Conservation (phyloP, 2,329 filamentous ascomycete species). For the Colletotrichum sp. region DNA sequence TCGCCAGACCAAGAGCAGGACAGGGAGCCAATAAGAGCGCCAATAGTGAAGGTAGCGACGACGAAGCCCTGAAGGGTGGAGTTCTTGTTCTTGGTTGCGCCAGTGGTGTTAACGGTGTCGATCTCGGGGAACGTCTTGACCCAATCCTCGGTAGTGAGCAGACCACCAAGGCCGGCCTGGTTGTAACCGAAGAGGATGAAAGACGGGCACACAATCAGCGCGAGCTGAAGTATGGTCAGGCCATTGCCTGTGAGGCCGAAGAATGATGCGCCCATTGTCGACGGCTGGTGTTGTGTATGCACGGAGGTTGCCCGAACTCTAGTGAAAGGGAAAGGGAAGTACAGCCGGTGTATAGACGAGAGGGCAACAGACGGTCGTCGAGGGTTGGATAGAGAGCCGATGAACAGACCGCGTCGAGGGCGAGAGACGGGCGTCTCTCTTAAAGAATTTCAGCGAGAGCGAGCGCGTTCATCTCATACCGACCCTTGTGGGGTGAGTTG, state of each 20-base stretch:
- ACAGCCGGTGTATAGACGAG: not conserved
- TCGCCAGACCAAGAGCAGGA: slow-evolving; percentile 39
- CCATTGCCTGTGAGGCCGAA: slow-evolving; percentile 41
- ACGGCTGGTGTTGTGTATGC: not conserved
- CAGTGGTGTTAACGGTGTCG: slow-evolving; percentile 39
- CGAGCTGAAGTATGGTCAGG: slow-evolving; percentile 41
- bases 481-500: slow-evolving; percentile 19
- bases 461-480: not conserved
- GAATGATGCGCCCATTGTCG: slow-evolving; percentile 9
- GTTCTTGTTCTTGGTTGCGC: slow-evolving; percentile 32
- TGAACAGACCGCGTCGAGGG: not conserved
- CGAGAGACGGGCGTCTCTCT: not conserved
- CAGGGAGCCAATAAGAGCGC: slow-evolving; percentile 39
- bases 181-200: slow-evolving; percentile 49
- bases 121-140: slow-evolving; percentile 42
- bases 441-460: not conserved
- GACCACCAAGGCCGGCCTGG: slow-evolving; percentile 42
- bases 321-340: not conserved
- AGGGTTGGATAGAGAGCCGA: not conserved
- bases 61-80: slow-evolving; percentile 42
- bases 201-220: slow-evolving; percentile 46
- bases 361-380: not conserved
- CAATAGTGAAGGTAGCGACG: slow-evolving; percentile 40
- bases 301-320: slow-evolving; percentile 3
- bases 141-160: slow-evolving; percentile 37